Evolutionary conservation across 441 rosid genomes (phyloP).

Genomic region (Manihot esculenta): DNA sequence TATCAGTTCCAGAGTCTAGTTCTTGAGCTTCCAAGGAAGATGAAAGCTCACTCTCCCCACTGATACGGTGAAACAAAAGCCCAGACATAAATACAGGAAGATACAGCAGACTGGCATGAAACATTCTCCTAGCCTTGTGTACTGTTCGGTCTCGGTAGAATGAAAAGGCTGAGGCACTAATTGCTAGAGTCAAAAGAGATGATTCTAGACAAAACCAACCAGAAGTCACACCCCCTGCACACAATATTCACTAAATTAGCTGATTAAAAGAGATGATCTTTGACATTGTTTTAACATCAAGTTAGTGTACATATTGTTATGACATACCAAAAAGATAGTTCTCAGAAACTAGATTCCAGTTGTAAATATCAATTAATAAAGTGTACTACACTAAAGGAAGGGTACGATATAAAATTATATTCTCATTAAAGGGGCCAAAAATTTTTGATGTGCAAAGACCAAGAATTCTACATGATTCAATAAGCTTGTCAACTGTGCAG

Average conservation of each 20-base stretch:
- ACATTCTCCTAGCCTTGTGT: slow-evolving; percentile 80
- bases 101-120: slow-evolving; percentile 83
- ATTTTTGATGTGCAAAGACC: background rate
- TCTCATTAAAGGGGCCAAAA: background rate
- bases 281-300: background rate
- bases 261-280: background rate
- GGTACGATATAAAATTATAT: background rate
- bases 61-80: slow-evolving; percentile 58
- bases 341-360: background rate
- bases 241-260: slow-evolving; percentile 16
- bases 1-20: slow-evolving; percentile 23
- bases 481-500: background rate
- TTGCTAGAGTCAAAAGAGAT: slow-evolving; percentile 66
- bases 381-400: background rate
- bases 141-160: slow-evolving; percentile 67
- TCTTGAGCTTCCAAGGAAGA: slow-evolving; percentile 18
- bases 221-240: slow-evolving; percentile 74
- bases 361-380: background rate
- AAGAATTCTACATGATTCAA: background rate
- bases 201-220: slow-evolving; percentile 86
- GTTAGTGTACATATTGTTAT: background rate
- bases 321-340: background rate
- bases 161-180: slow-evolving; percentile 72
- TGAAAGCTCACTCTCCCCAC: slow-evolving; percentile 28
- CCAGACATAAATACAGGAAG: slow-evolving; percentile 93